Evolutionary conservation across 768 basidiomycete species (phyloP).

Genomic region (Grammothele lineata): DNA sequence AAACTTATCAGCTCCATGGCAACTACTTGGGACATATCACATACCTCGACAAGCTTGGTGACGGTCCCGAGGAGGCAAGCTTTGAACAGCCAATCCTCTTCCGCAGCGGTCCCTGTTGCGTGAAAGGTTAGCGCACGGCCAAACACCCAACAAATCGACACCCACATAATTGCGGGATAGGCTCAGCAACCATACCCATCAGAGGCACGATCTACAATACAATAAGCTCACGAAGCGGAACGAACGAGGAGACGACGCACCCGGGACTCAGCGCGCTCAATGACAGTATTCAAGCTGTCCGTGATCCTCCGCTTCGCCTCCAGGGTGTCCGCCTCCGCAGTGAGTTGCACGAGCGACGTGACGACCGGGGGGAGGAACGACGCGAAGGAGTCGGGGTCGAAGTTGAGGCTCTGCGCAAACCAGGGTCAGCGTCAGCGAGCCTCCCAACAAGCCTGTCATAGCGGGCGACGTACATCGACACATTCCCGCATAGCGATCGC

Average conservation of each 20-base stretch:
- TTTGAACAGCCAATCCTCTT: conserved; percentile 70
- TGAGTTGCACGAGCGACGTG: conserved; percentile 61
- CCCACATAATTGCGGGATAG: conserved; percentile 72
- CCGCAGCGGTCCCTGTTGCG: conserved; percentile 63
- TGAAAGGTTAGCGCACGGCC: background rate
- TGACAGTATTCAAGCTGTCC: conserved; percentile 61
- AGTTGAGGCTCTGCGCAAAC: conserved; percentile 50
- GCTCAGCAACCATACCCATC: conserved; percentile 52
- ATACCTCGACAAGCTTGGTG: conserved; percentile 64
- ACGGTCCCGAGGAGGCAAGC: conserved; percentile 64
- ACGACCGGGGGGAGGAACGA: conserved; percentile 63
- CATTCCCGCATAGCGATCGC: conserved; percentile 77
- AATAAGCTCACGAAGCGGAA: background rate
- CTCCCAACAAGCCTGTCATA: conserved; percentile 1
- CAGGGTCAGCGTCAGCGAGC: background rate
- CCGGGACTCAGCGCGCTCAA: conserved; percentile 42
- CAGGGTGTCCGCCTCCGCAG: conserved; percentile 68
- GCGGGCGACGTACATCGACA: conserved; percentile 66
- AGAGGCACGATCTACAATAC: conserved; percentile 60
- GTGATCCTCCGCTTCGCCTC: conserved; percentile 79
- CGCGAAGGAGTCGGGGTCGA: conserved; percentile 58
- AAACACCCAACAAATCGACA: no score
- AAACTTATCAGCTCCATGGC: background rate
- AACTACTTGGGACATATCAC: background rate
- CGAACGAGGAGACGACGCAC: conserved; percentile 25